phyloP scores from a whole-genome alignment of 1,284 basidiomycete genomes.

The Entoloma clypeatum region DNA sequence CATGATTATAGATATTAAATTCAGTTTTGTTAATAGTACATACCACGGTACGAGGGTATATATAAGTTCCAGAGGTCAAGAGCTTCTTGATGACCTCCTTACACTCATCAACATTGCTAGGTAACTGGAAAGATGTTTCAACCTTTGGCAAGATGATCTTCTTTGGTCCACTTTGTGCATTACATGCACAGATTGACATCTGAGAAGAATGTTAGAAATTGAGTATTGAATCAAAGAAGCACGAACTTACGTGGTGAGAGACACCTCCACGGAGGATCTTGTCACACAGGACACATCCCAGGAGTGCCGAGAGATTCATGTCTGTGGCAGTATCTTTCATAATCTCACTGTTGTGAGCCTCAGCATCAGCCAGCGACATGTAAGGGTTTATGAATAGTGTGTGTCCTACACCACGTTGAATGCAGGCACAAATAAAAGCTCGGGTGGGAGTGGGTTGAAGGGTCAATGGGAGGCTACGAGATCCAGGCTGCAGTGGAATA shows the following conservation, averaged over 20 bases:
- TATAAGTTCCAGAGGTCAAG: conserved; percentile 4
- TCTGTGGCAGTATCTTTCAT: no score
- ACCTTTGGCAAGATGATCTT: conserved; percentile 5
- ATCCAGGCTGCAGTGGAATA: no score
- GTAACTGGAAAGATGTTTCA: background rate
- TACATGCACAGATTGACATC: conserved; percentile 1
- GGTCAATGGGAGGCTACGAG: no score
- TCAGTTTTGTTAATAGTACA: background rate
- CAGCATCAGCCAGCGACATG: no score
- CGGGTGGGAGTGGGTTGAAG: no score
- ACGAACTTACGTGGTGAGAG: background rate
- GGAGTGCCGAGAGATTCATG: background rate
- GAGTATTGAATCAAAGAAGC: background rate
- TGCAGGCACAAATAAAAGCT: no score
- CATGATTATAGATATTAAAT: background rate
- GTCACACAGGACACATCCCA: background rate
- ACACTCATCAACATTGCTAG: background rate
- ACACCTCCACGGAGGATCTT: background rate
- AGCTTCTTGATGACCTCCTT: conserved; percentile 5
- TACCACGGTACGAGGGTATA: conserved; percentile 5
- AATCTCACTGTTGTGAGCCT: no score
- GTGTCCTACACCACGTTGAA: no score
- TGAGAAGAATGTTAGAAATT: background rate
- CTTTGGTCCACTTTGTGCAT: background rate
- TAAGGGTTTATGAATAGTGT: no score